Evolutionary conservation across 148 eudicot species (phyloP), one percentile per base, ranked within the genome.

Genomic region (Linanthus parryae): DNA sequence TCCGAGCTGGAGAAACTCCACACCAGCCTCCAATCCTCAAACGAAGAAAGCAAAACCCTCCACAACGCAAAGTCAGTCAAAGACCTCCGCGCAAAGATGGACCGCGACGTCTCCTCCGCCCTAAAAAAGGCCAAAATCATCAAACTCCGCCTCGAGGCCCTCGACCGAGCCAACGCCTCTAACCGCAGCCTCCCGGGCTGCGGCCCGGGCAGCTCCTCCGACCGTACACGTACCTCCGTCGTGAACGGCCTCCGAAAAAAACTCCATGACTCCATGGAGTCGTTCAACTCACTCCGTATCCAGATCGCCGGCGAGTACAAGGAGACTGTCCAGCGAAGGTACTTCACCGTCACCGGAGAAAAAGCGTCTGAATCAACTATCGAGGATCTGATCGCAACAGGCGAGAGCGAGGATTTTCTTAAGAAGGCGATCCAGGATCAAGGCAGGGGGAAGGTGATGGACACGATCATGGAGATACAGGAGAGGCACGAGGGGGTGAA

Each of bases 391-490:
- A 83, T 86, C 12, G 73, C 80, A 19, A 91, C 92, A 1, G 97
- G 97, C 0, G 78, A 91, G 64, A 91, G 97, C 36, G 97, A 91
- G 58, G 78, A 60, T 12, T 91, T 91, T 52, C 34, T 91, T 59
- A 83, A 81, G 43, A 86, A 79, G 57, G 97, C 92, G 23, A 91
- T 91, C 31, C 92, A 91, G 47, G 75, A 80, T 47, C 97, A 90
- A 64, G 97, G 83, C 19, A 69, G 79, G 25, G 83, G 79, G 19
- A 64, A 59, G 40, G 58, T 77, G 15, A 48, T 77, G 83, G 83
- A 77, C 20, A 73, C 83, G 15, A 61, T 77, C 15, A 54, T 63
- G 61, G 83, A 77, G 58, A 77, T 77, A 4, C 79, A 73, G 46
- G 83, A 77, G 59, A 56, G 83, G 63, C 75, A 77, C 45, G 73